phyloP scores from a whole-genome alignment of 2,329 filamentous ascomycete species.

The Calonectria pseudoreteaudii region DNA sequence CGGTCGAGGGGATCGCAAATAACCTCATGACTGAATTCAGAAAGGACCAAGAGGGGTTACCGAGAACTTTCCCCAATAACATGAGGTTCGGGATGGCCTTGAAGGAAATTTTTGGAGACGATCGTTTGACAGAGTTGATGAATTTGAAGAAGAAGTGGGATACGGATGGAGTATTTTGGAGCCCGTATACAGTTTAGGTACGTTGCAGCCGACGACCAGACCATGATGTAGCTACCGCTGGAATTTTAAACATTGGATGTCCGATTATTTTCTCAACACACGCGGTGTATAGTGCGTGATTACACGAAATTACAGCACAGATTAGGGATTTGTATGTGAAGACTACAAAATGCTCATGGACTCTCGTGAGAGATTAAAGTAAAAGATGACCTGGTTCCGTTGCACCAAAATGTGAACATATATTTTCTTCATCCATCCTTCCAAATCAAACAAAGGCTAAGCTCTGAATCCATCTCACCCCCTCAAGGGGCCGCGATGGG shows the following conservation, averaged over 20 bases:
- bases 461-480: background rate
- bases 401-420: background rate
- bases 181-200: conserved; percentile 26
- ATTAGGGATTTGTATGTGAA: background rate
- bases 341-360: background rate
- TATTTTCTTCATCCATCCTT: background rate
- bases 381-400: background rate
- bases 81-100: conserved; percentile 33
- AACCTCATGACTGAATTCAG: conserved; percentile 26
- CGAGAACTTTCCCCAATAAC: conserved; percentile 38
- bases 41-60: conserved; percentile 10
- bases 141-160: conserved; percentile 42
- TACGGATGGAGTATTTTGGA: conserved; percentile 42
- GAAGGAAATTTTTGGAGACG: conserved; percentile 32
- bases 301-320: too few relatives aligned
- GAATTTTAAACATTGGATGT: background rate
- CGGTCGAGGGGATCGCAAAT: conserved; percentile 15
- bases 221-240: background rate
- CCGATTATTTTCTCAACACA: too few relatives aligned
- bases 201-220: background rate
- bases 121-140: conserved; percentile 30
- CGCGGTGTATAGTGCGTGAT: too few relatives aligned
- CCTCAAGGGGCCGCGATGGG: background rate
- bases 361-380: background rate
- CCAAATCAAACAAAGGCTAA: background rate